Evolutionary conservation across 495 filamentous ascomycete genomes (phyloP).

Genomic region (Aspergillus incahuasiensis): DNA sequence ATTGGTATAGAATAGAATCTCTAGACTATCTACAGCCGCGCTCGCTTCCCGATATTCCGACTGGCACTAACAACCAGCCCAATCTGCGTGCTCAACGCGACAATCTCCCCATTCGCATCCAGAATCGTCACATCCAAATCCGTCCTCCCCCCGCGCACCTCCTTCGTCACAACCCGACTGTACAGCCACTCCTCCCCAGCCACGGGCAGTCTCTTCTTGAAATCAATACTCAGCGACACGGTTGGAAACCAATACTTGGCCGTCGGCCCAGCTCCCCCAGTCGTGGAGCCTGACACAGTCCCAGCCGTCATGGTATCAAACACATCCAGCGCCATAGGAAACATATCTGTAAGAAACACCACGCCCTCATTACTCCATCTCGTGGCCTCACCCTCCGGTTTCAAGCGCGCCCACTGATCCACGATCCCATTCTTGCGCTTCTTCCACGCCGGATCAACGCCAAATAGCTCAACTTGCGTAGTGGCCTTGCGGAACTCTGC

Average conservation of each 20-base stretch:
- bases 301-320: slow-evolving; percentile 29
- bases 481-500: slow-evolving; percentile 49
- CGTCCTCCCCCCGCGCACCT: slow-evolving; percentile 57
- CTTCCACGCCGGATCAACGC: slow-evolving; percentile 36
- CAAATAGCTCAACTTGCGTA: slow-evolving; percentile 50
- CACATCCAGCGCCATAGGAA: slow-evolving; percentile 53
- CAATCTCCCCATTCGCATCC: slow-evolving; percentile 52
- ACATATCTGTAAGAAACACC: slow-evolving; percentile 60
- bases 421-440: slow-evolving; percentile 38
- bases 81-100: slow-evolving; percentile 61
- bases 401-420: slow-evolving; percentile 65
- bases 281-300: slow-evolving; percentile 9
- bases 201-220: slow-evolving; percentile 57
- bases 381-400: slow-evolving; percentile 29
- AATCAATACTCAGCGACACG: slow-evolving; percentile 61
- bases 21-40: slow-evolving; percentile 26
- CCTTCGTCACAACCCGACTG: slow-evolving; percentile 50
- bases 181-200: slow-evolving; percentile 63
- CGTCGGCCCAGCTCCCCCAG: slow-evolving; percentile 12
- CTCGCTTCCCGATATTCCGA: slow-evolving; percentile 46
- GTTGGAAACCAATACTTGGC: slow-evolving; percentile 73
- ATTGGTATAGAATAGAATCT: slow-evolving; percentile 1
- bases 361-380: slow-evolving; percentile 52
- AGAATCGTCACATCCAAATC: slow-evolving; percentile 62
- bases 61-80: slow-evolving; percentile 52